Base-by-base conservation (phyloP, 768 basidiomycete species). In the Bullera alba region DNA sequence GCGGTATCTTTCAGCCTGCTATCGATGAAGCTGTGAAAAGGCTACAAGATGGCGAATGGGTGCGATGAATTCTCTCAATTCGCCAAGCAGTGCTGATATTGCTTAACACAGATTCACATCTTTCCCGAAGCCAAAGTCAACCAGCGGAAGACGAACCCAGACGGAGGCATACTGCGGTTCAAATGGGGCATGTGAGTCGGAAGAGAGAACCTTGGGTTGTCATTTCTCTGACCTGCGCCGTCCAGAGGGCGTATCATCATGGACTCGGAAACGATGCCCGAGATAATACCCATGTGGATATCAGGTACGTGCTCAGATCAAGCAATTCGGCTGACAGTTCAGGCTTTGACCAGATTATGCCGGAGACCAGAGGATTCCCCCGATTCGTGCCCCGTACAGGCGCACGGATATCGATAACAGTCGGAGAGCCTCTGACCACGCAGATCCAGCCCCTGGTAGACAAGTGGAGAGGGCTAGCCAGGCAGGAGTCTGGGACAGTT, bases 131-230 rank as follows among this genome's bases (percentile, higher is more conserved):
- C 91, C 21, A 86, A 84, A 61, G 80, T 95, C 41, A 84, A 85
- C 63, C 92, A 89, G 65, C 79, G 53, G 16, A 60, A 54, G 7
- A 50, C 56, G 36, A 55, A 71, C 57, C 57, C 71, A 39, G 52
- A 48, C 29, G 55, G 71, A 48, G 58, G 72, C 5, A 72, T 95
- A 45, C 77, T 82, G 5, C 77, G 87, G 41, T 93, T 95, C 73
- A 95, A 92, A 76, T 96, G 92, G 92, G 92, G 92, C 51, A 76
- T 92, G 90, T 92, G 67, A 72, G 90, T 83, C 35, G 6, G n/a
- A 2, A 45, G 26, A 8, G 19, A 29, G 23, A 5, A 38, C 47
- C n/a, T 12, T n/a, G 28, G 14, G 19, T 10, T n/a, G 22, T 10
- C 23, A 28, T 28, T 27, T 27, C 29, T 29, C 50, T 50, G 47